Base-by-base conservation (phyloP, 768 basidiomycete genomes). In the Suillus tomentosus region DNA sequence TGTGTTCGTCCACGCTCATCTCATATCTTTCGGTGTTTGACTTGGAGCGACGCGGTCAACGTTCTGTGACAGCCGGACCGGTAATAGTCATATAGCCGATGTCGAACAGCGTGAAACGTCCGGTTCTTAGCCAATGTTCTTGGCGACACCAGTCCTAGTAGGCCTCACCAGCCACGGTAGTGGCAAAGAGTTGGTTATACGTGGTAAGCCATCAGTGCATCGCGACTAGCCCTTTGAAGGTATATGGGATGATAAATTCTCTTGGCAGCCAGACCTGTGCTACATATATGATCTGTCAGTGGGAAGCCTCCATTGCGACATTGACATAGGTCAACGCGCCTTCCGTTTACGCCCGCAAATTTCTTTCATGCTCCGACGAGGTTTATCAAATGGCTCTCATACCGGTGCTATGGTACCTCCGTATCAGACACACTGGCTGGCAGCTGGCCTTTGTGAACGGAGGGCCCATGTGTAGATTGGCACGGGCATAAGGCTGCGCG, bases 361-460 rank as follows among this genome's bases (percentile, higher is more conserved):
- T 19, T 34, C 31, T 34, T 54, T 54, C 53, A 54, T 34, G 31
- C 19, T 54, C 53, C 53, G 53, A 54, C 11, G 10, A 53, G 50
- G 3, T 24, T 48, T 48, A 3, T 27, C 15, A 27, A 27, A 27
- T 51, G 8, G 8, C 10, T 10, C 17, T 19, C 15, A 31, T 31
- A 31, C 22, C 47, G 5, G 19, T 8, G 11, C 31, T 36, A 31
- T 51, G 27, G 36, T 37, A 37, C 9, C 31, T 31, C 31, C 31
- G 15, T 17, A 27, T 15, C 15, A 9, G 51, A 53, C 15, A 53
- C 51, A 37, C 36, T 10, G 10, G 36, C 31, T 37, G 36, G 36
- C 36, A 51, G 50, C 19, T 54, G 31, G 51, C 19, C 2, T 54
- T 34, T 11, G 53, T 50, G 50, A 27, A 31, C 27, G 9, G 27